Evolutionary conservation across 805 yeast species (phyloP), one percentile per base, ranked within the genome.

Genomic region (Metschnikowia dekortorum): DNA sequence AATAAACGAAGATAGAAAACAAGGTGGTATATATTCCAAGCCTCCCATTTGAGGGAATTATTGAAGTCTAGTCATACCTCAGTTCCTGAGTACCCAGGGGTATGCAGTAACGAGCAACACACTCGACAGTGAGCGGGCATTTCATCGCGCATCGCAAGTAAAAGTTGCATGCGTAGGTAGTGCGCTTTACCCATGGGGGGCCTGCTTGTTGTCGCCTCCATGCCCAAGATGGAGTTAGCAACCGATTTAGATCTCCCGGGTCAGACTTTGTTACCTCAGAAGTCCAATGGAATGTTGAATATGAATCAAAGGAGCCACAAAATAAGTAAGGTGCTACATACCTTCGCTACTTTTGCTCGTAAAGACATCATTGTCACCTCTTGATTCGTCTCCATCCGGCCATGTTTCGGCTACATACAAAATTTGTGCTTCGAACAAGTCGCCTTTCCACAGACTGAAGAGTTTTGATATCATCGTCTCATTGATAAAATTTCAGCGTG

Each of bases 311-410:
- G 22, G 5, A 38, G 41, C 31, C 41, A 31, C 7, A 30, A 26
- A 9, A 18, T 28, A n/a, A 7, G 13, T 13, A 34, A 8, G 35
- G 14, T 39, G 26, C 22, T 33, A 9, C 16, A 26, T 16, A 13
- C 16, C 8, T 16, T 18, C 38, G 66, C 78, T 5, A 61, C 83
- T 45, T 64, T 85, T 8, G 90, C 89, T 1, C 65, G 84, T 5
- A 89, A 89, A 6, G 90, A 85, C 61, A 75, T 85, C 47, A 80
- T 80, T 2, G 64, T 83, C 11, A 89, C 90, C 0, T 85, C 85
- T 0, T 47, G 71, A 14, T 75, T 81, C 49, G 67, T 80, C 10
- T 65, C 84, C 1, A 64, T 83, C 39, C 78, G 83, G 57, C 66
- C 81, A 36, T 70, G 84, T 50, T 83, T 68, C 60, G 89, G 84